phyloP scores from a whole-genome alignment of 331 rosid genomes.

The Pyracantha coccinea region DNA sequence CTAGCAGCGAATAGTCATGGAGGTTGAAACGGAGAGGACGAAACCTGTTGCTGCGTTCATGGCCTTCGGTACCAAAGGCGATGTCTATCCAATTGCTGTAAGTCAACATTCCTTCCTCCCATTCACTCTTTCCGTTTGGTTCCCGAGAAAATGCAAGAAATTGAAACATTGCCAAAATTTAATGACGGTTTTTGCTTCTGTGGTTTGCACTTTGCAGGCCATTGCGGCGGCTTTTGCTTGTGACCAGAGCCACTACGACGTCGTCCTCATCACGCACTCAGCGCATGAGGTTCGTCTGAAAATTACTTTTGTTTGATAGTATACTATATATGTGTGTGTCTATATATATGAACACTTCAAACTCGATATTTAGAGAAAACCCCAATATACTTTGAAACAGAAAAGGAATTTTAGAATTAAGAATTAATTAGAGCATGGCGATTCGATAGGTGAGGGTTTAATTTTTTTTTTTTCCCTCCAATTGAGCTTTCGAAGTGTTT shows the following conservation, averaged over 20 bases:
- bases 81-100: slow-evolving; percentile 63
- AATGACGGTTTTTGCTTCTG: neutral
- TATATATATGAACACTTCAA: too few relatives aligned
- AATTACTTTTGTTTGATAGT: neutral
- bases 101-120: slow-evolving; percentile 4
- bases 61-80: slow-evolving; percentile 87
- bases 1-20: neutral
- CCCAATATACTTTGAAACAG: too few relatives aligned
- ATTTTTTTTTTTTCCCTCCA: too few relatives aligned
- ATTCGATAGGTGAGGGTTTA: too few relatives aligned
- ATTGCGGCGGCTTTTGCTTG: slow-evolving; percentile 64
- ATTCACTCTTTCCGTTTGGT: neutral
- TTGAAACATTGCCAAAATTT: too few relatives aligned
- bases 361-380: too few relatives aligned
- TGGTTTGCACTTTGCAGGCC: slow-evolving; percentile 43
- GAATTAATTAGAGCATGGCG: too few relatives aligned
- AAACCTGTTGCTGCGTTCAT: slow-evolving; percentile 56
- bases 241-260: slow-evolving; percentile 56
- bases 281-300: slow-evolving; percentile 59
- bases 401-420: too few relatives aligned
- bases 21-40: slow-evolving; percentile 28
- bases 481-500: too few relatives aligned
- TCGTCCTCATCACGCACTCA: slow-evolving; percentile 51
- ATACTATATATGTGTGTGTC: too few relatives aligned
- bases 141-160: neutral